Conservation (phyloP, 176 grass and related monocot genomes). For the Phragmites australis region DNA sequence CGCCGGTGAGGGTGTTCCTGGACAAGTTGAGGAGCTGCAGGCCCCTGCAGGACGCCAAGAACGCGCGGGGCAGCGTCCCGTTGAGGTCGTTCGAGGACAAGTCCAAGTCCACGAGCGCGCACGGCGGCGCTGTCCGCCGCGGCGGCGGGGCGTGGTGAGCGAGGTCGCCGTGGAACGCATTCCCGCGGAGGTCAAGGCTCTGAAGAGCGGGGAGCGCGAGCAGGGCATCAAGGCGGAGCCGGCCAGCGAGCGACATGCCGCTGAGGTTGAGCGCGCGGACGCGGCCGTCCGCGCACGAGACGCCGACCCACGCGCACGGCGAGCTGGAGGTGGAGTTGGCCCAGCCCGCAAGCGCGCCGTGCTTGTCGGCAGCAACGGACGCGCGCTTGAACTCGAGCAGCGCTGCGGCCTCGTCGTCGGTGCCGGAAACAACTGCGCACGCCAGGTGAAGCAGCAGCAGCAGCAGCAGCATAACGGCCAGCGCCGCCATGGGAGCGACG, state of each 20-base stretch:
- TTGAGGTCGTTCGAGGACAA: constrained; percentile 60
- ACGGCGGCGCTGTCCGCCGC: constrained; percentile 4
- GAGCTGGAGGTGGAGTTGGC: not conserved
- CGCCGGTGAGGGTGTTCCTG: constrained; percentile 50
- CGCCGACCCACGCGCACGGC: constrained; percentile 62
- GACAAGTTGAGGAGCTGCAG: constrained; percentile 63
- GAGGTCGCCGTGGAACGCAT: constrained; percentile 60
- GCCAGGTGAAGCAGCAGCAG: constrained; percentile 4
- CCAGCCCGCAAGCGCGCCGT: constrained; percentile 43
- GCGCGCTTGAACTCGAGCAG: constrained; percentile 66
- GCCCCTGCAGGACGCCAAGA: constrained; percentile 46
- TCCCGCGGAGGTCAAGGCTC: constrained; percentile 43
- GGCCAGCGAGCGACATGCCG: constrained; percentile 52
- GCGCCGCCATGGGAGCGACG: not conserved
- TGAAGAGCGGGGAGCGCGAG: constrained; percentile 41
- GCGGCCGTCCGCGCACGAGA: constrained; percentile 45
- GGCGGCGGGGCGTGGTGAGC: not conserved
- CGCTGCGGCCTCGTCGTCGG: constrained; percentile 44
- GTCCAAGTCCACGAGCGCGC: constrained; percentile 50
- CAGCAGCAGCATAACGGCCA: not conserved
- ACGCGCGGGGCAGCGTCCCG: constrained; percentile 39
- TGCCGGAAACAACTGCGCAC: not conserved
- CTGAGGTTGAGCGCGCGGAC: constrained; percentile 50
- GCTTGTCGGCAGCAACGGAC: constrained; percentile 47
- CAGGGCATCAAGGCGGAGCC: constrained; percentile 46